Evolutionary conservation across 768 basidiomycete genomes (phyloP).

Genomic region (Mycena chlorophos): DNA sequence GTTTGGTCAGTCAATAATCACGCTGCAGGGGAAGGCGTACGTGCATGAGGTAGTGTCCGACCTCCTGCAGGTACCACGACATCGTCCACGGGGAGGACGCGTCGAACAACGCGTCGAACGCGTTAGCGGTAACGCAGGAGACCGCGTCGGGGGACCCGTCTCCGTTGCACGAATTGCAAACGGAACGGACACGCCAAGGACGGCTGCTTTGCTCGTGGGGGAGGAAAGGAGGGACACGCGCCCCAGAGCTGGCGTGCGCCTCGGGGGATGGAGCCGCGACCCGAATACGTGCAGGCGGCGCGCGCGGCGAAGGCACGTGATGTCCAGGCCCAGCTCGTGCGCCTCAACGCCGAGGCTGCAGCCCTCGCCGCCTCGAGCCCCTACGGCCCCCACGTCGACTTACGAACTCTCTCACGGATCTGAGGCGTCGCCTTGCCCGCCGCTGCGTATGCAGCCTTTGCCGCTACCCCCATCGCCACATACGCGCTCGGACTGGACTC

Average conservation of each 20-base stretch:
- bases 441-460: neutral
- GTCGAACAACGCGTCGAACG: neutral
- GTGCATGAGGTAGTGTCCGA: neutral
- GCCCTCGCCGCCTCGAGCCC: neutral
- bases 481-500: neutral
- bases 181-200: neutral
- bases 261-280: constrained; percentile 4
- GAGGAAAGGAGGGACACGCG: constrained; percentile 13
- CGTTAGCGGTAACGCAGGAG: neutral
- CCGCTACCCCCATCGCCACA: constrained; percentile 3
- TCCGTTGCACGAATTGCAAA: neutral
- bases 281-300: neutral
- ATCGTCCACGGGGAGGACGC: neutral
- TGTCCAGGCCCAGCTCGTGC: neutral
- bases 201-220: constrained; percentile 6
- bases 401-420: neutral
- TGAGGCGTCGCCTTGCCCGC: neutral
- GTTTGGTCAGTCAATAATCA: neutral
- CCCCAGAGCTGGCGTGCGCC: constrained; percentile 5
- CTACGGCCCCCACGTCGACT: neutral
- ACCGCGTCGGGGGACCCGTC: neutral
- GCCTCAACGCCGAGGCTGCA: neutral
- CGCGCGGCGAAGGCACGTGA: neutral
- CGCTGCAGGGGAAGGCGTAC: neutral
- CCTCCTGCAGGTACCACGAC: constrained; percentile 1